Percentiles rank a stretch among this genome's conserved stretches.
Conservation (phyloP, 1,284 basidiomycete genomes). For the Pseudozyma pruni region DNA sequence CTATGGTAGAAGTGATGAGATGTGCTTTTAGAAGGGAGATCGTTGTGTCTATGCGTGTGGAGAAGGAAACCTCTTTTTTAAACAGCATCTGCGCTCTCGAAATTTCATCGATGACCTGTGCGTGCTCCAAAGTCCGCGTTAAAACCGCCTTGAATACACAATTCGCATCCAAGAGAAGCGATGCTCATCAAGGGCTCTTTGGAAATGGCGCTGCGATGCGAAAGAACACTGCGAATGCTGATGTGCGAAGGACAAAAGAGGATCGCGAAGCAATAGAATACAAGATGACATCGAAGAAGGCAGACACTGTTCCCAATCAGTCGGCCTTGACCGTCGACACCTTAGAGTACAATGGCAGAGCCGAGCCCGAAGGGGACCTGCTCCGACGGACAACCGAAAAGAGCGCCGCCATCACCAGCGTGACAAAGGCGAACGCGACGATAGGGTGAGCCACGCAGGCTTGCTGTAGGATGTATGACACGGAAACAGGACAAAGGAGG, state of each 20-base stretch:
- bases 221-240: no score
- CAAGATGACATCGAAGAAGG: neutral
- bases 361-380: constrained; percentile 1
- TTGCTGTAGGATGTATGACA: no score
- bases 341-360: constrained; percentile 41
- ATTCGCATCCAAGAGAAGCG: neutral
- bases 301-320: neutral
- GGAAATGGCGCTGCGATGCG: no score
- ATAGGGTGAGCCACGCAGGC: constrained; percentile 29
- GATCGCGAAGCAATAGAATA: neutral
- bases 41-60: constrained; percentile 2
- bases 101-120: no score
- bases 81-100: no score
- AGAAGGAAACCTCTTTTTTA: neutral
- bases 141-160: neutral
- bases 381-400: constrained; percentile 33
- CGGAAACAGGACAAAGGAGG: no score
- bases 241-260: neutral
- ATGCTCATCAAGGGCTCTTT: no score
- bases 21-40: no score
- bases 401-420: constrained; percentile 18
- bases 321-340: constrained; percentile 46
- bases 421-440: constrained; percentile 35
- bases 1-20: neutral
- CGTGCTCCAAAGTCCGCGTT: neutral